Percentiles rank a stretch among this genome's conserved stretches.
Conservation (phyloP, 495 filamentous ascomycete genomes). For the Tetracladium marchalianum region DNA sequence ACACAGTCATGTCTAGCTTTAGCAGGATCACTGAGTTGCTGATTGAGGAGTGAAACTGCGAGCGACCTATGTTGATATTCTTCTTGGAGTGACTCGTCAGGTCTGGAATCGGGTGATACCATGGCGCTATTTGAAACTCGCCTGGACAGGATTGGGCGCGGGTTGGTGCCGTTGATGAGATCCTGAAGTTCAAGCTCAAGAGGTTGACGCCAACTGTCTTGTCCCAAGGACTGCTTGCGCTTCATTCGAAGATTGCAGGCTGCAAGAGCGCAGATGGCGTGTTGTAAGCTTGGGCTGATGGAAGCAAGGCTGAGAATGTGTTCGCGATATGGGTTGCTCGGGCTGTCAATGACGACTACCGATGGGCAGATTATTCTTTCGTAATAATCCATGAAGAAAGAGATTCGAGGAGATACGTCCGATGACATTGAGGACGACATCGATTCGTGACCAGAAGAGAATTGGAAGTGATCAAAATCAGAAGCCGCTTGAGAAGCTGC, state of each 20-base stretch:
- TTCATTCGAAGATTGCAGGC: constrained; percentile 72
- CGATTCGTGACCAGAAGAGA: constrained; percentile 18
- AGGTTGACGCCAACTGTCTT: constrained; percentile 25
- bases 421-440: constrained; percentile 12
- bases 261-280: constrained; percentile 84
- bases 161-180: constrained; percentile 11
- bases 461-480: constrained; percentile 18
- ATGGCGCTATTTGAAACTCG: constrained; percentile 15
- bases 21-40: constrained; percentile 64
- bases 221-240: constrained; percentile 41
- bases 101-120: constrained; percentile 20
- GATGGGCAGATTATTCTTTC: constrained; percentile 84
- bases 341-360: constrained; percentile 83
- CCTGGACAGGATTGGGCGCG: constrained; percentile 3
- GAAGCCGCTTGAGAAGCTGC: constrained; percentile 13
- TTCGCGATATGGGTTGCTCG: constrained; percentile 73
- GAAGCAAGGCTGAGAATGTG: constrained; percentile 73
- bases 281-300: constrained; percentile 71
- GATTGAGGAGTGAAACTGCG: constrained; percentile 75
- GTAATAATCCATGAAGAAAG: constrained; percentile 65
- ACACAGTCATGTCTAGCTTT: constrained; percentile 77
- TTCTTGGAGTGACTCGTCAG: constrained; percentile 49
- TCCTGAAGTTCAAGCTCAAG: constrained; percentile 16
- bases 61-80: constrained; percentile 73
- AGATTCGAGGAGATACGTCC: constrained; percentile 45